Conservation (phyloP, 176 grass and related monocot species). For the Alopecurus myosuroides region DNA sequence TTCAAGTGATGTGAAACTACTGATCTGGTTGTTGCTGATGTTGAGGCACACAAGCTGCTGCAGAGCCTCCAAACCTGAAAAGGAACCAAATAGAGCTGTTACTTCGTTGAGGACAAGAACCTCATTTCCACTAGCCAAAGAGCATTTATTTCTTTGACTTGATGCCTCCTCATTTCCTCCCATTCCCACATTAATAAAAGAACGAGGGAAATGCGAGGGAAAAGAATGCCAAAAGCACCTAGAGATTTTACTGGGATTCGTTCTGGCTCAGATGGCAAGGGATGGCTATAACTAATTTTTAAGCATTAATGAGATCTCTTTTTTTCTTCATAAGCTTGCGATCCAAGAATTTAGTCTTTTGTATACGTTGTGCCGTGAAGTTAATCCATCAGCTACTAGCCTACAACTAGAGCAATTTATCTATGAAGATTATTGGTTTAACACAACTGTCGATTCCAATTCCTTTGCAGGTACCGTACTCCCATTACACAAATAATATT, state of each 20-base stretch:
- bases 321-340: no score
- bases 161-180: no score
- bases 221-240: not conserved
- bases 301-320: no score
- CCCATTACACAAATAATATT: not conserved
- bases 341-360: slow-evolving; percentile 15
- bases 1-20: slow-evolving; percentile 76
- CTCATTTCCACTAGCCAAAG: no score
- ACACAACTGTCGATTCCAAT: not conserved
- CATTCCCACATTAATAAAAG: no score
- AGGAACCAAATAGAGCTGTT: not conserved
- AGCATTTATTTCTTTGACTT: no score
- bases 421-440: not conserved
- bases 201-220: not conserved
- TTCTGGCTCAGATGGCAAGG: not conserved
- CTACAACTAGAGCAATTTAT: slow-evolving; percentile 3
- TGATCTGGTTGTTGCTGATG: slow-evolving; percentile 67
- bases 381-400: slow-evolving; percentile 2
- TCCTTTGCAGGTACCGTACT: not conserved
- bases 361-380: not conserved
- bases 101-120: no score
- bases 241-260: not conserved
- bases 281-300: no score
- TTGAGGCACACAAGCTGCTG: slow-evolving; percentile 86
- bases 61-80: slow-evolving; percentile 82